Conservation (phyloP, 2,329 filamentous ascomycete genomes). For the Rutstroemia sydowiana region DNA sequence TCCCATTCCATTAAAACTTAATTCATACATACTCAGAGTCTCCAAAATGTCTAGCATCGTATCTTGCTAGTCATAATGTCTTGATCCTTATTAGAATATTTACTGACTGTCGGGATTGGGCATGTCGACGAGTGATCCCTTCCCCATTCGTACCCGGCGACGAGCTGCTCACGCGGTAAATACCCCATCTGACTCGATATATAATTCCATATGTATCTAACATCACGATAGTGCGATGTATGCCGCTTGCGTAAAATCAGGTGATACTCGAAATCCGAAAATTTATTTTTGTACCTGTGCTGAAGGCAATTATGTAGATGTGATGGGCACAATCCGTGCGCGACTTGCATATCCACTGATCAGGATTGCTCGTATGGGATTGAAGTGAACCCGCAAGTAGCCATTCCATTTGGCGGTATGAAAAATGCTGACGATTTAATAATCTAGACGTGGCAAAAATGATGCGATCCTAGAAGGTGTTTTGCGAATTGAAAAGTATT, state of each 20-base stretch:
- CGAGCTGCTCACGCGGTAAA: slow-evolving; percentile 27
- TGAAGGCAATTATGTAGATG: slow-evolving; percentile 32
- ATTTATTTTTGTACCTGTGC: slow-evolving; percentile 1
- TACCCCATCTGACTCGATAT: neutral
- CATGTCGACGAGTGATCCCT: slow-evolving; percentile 4
- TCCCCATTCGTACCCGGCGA: neutral
- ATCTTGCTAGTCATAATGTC: neutral
- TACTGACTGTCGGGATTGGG: neutral
- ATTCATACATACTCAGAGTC: too few relatives aligned
- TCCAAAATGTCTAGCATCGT: too few relatives aligned
- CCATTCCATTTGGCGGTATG: neutral
- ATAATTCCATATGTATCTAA: neutral
- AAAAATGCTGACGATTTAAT: neutral
- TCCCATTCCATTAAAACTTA: too few relatives aligned
- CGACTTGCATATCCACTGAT: slow-evolving; percentile 15
- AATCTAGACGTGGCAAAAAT: slow-evolving; percentile 39
- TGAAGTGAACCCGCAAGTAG: slow-evolving; percentile 26
- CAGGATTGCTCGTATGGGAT: slow-evolving; percentile 27
- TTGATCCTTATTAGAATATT: neutral
- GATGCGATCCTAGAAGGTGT: slow-evolving; percentile 45
- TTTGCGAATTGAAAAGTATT: slow-evolving; percentile 38
- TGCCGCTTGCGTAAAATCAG: slow-evolving; percentile 42
- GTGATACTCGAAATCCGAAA: slow-evolving; percentile 26
- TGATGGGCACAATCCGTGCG: slow-evolving; percentile 41
- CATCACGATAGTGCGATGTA: slow-evolving; percentile 36